These are phyloP conservation scores for Diatrype stigma DNA, from an alignment of 2,329 filamentous ascomycete genomes.

Conservation along the genomic window DNA sequence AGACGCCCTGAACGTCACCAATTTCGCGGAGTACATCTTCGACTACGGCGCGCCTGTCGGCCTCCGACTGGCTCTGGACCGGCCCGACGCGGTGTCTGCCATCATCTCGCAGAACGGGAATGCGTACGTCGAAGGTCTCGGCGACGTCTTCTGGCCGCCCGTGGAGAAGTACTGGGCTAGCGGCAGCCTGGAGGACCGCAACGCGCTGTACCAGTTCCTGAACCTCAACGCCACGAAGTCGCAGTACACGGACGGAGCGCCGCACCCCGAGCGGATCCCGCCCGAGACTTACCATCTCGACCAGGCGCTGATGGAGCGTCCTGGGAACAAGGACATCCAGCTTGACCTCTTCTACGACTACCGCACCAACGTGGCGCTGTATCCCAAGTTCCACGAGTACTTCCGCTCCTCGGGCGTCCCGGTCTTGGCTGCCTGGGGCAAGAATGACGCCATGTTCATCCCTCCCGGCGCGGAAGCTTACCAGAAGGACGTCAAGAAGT, in stretches of 20 bases:
- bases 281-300: constrained; percentile 49
- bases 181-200: constrained; percentile 29
- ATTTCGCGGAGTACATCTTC: constrained; percentile 56
- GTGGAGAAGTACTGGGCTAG: constrained; percentile 42
- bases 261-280: constrained; percentile 29
- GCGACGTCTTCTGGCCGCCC: constrained; percentile 45
- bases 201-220: constrained; percentile 31
- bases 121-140: constrained; percentile 54
- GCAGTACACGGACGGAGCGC: constrained; percentile 41
- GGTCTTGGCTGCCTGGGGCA: constrained; percentile 55
- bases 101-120: constrained; percentile 60
- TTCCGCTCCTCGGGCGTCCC: constrained; percentile 47
- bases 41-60: constrained; percentile 58
- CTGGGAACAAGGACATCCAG: constrained; percentile 48
- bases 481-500: constrained; percentile 41
- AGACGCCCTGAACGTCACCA: constrained; percentile 38
- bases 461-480: constrained; percentile 50
- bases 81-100: constrained; percentile 43
- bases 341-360: constrained; percentile 55
- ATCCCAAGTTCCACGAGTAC: constrained; percentile 52
- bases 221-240: constrained; percentile 35
- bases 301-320: constrained; percentile 44
- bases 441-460: constrained; percentile 50
- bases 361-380: constrained; percentile 47
- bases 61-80: constrained; percentile 47